Evolutionary conservation across 768 basidiomycete species (phyloP).

Genomic region (Gymnopilus dilepis): DNA sequence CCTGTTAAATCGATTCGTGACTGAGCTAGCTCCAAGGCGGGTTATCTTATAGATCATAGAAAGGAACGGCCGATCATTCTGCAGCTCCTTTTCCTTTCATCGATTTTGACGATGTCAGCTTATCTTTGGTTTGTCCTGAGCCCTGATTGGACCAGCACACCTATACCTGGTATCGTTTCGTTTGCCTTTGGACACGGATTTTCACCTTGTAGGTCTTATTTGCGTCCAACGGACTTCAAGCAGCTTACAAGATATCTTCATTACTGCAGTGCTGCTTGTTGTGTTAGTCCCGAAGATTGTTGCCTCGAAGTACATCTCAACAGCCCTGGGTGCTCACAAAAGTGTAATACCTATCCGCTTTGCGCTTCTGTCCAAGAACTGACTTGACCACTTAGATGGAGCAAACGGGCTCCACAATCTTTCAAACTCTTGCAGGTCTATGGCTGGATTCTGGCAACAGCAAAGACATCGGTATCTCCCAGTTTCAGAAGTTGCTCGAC

Average conservation of each 20-base stretch:
- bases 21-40: constrained; percentile 48
- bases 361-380: neutral
- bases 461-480: constrained; percentile 30
- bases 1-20: neutral
- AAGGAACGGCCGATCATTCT: constrained; percentile 64
- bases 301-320: constrained; percentile 72
- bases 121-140: constrained; percentile 74
- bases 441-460: constrained; percentile 55
- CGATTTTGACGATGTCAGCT: constrained; percentile 60
- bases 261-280: constrained; percentile 64
- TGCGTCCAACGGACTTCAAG: neutral
- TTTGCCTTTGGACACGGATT: constrained; percentile 78
- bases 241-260: constrained; percentile 11
- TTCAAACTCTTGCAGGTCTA: constrained; percentile 76
- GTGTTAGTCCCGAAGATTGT: constrained; percentile 78
- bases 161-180: constrained; percentile 63
- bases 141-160: constrained; percentile 56
- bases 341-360: too few species aligned
- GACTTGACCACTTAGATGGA: constrained; percentile 55
- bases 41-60: constrained; percentile 65
- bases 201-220: constrained; percentile 58
- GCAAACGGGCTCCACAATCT: constrained; percentile 73
- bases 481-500: constrained; percentile 60
- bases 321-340: constrained; percentile 80
- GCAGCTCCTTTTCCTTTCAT: constrained; percentile 61